Percentiles rank a stretch among this genome's conserved stretches.
Evolutionary conservation across 2,329 filamentous ascomycete species (phyloP).

Genomic region (Sporothrix schenckii): DNA sequence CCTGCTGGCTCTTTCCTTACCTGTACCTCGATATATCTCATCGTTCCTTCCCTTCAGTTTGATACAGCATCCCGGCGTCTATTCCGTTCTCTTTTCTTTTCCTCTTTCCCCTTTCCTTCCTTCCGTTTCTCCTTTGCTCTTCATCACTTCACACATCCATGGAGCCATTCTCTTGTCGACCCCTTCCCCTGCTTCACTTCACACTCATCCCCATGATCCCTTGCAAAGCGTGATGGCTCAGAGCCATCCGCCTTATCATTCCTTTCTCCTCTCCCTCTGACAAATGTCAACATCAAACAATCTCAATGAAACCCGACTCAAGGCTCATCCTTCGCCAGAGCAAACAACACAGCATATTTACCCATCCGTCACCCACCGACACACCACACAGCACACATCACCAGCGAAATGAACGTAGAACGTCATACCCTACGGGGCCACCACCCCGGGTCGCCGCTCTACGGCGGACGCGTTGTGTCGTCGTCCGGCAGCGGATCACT

Average conservation of each 20-base stretch:
- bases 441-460: slow-evolving; percentile 23
- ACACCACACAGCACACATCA: background rate
- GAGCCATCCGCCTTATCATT: slow-evolving; percentile 29
- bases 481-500: slow-evolving; percentile 30
- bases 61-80: slow-evolving; percentile 6
- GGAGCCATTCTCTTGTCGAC: slow-evolving; percentile 15
- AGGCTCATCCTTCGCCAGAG: slow-evolving; percentile 9
- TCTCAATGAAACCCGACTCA: background rate
- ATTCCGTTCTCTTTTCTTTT: background rate
- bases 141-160: slow-evolving; percentile 2
- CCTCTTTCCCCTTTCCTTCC: background rate
- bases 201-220: slow-evolving; percentile 17
- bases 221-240: slow-evolving; percentile 29
- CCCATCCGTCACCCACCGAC: background rate
- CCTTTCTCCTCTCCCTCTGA: background rate
- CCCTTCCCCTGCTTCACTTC: background rate
- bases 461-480: slow-evolving; percentile 17
- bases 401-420: slow-evolving; percentile 15
- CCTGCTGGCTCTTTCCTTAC: slow-evolving; percentile 12
- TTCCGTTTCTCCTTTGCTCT: background rate
- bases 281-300: background rate
- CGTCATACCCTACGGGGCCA: background rate
- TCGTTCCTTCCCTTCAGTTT: slow-evolving; percentile 15
- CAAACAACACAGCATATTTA: background rate
- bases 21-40: slow-evolving; percentile 24